Percentiles rank a stretch among this genome's conserved stretches.
These are phyloP conservation scores for Adiantum capillusveneris DNA, from an alignment of 75 land plant species.

Conservation along the genomic window DNA sequence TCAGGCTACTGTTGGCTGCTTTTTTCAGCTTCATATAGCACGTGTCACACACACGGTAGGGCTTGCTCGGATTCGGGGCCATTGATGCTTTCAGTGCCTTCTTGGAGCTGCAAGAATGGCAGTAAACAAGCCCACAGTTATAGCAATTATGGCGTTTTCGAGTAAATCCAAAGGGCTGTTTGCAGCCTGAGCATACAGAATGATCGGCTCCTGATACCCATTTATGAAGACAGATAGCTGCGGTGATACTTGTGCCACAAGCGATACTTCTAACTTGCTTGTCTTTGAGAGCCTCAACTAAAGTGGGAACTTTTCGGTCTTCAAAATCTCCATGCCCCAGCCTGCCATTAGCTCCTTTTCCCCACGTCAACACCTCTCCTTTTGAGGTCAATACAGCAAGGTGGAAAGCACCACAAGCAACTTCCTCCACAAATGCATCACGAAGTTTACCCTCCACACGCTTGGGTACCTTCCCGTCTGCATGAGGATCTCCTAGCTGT, in stretches of 20 bases:
- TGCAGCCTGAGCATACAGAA: constrained; percentile 75
- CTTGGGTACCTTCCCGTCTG: constrained; percentile 62
- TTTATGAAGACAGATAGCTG: constrained; percentile 88
- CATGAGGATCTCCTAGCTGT: constrained; percentile 64
- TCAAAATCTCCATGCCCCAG: constrained; percentile 75
- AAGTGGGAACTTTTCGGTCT: constrained; percentile 53
- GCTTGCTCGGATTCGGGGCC: constrained; percentile 71
- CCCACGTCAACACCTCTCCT: constrained; percentile 90
- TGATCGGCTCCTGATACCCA: constrained; percentile 86
- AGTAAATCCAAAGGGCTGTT: constrained; percentile 70
- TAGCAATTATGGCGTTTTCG: constrained; percentile 90
- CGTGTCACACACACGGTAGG: constrained; percentile 82
- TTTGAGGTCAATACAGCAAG: constrained; percentile 75
- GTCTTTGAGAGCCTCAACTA: constrained; percentile 80
- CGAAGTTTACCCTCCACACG: constrained; percentile 54
- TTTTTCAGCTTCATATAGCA: constrained; percentile 61
- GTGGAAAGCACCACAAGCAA: constrained; percentile 79
- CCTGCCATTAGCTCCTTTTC: constrained; percentile 83
- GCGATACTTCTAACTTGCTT: constrained; percentile 81
- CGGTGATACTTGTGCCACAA: constrained; percentile 74
- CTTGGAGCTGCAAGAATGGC: constrained; percentile 74
- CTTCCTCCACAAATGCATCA: constrained; percentile 69
- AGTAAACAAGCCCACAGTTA: constrained; percentile 91
- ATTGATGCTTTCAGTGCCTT: constrained; percentile 69
- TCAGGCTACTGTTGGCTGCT: constrained; percentile 26